Evolutionary conservation across 345 rosid genomes (phyloP).

Genomic region (Noccaea caerulescens): DNA sequence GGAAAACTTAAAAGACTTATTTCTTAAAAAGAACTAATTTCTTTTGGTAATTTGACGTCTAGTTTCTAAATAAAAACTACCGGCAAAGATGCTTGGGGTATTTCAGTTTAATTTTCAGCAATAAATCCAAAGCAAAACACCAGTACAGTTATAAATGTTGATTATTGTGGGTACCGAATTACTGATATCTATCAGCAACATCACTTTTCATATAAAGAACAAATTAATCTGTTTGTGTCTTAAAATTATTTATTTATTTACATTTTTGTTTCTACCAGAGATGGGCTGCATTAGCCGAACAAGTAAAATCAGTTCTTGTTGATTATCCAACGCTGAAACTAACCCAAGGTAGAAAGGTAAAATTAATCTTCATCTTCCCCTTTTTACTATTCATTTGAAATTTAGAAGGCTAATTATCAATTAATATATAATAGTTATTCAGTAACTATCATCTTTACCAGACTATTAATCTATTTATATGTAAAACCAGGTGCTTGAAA

Average conservation of each 20-base stretch:
- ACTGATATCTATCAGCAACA: not conserved
- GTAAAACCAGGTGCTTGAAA: conserved; percentile 70
- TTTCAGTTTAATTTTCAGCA: not conserved
- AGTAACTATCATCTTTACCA: conserved; percentile 1
- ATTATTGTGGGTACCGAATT: not conserved
- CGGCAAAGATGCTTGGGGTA: not conserved
- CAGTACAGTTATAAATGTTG: not conserved
- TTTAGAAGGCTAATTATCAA: not conserved
- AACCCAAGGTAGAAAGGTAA: conserved; percentile 86
- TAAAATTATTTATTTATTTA: not conserved
- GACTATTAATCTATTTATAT: not conserved
- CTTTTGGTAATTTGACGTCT: not conserved
- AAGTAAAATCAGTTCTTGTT: conserved; percentile 61
- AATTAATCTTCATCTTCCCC: not conserved
- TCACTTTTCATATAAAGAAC: not conserved
- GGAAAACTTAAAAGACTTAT: not conserved
- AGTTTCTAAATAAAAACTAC: not conserved
- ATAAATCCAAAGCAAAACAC: conserved; percentile 6
- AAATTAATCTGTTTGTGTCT: not conserved
- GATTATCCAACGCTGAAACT: conserved; percentile 73
- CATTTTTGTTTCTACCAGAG: conserved; percentile 48
- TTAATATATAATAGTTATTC: not conserved
- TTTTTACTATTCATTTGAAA: conserved; percentile 3
- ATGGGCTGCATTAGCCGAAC: conserved; percentile 70
- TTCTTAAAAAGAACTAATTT: not conserved